Percentiles rank a stretch among this genome's conserved stretches.
Evolutionary conservation across 192 early-diverging fungal species (phyloP).

Genomic region (Powellomyces hirtus): DNA sequence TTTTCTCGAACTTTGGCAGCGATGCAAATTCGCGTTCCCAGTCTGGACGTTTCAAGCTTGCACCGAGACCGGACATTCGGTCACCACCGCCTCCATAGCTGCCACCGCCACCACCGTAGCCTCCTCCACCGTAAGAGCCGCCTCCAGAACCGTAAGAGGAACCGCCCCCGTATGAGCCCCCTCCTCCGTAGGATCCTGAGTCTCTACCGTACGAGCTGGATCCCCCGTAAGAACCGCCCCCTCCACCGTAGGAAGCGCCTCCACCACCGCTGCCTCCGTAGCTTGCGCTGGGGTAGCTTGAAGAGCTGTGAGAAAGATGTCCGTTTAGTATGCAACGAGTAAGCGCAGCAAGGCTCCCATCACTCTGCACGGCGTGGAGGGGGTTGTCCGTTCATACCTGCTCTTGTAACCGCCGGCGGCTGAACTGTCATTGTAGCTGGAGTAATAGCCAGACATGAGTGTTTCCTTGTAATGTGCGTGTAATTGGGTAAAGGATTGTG

Average conservation of each 20-base stretch:
- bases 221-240: conserved; percentile 5
- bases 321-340: background rate
- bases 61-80: conserved; percentile 52
- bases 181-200: conserved; percentile 16
- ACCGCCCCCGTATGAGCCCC: conserved; percentile 38
- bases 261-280: background rate
- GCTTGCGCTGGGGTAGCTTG: background rate
- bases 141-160: conserved; percentile 29
- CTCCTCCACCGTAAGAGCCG: conserved; percentile 43
- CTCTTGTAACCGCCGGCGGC: background rate
- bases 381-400: background rate
- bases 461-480: no score
- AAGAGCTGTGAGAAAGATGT: no score
- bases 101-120: conserved; percentile 42
- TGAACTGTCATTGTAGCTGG: background rate
- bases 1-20: conserved; percentile 86
- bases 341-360: background rate
- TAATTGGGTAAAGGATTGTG: no score
- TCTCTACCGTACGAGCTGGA: background rate
- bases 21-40: conserved; percentile 59
- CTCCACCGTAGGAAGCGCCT: conserved; percentile 5
- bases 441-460: background rate
- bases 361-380: background rate
- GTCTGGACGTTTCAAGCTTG: conserved; percentile 54
- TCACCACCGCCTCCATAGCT: conserved; percentile 36